These are phyloP conservation scores for Triglochin maritima DNA, from an alignment of 106 monocot species.

Conservation along the genomic window DNA sequence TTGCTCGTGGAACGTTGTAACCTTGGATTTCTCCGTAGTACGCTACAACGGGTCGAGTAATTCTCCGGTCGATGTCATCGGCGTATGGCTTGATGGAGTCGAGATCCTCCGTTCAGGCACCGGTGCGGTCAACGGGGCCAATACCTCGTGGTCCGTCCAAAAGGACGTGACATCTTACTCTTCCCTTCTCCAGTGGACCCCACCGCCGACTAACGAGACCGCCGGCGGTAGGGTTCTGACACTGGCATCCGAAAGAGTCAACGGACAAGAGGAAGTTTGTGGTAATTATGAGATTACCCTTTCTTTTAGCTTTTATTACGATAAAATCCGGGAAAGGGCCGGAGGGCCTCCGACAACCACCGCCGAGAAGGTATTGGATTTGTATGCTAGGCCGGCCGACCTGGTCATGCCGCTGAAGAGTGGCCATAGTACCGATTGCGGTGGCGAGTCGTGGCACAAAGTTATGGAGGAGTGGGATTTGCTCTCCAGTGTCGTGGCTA, in stretches of 20 bases:
- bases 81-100: constrained; percentile 51
- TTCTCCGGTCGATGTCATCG: constrained; percentile 9
- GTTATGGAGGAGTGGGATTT: constrained; percentile 36
- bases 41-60: no score
- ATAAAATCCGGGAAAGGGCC: background rate
- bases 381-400: constrained; percentile 32
- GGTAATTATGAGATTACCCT: constrained; percentile 47
- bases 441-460: constrained; percentile 30
- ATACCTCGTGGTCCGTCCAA: constrained; percentile 34
- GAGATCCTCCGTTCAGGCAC: constrained; percentile 78
- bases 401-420: constrained; percentile 53
- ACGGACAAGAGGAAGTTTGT: constrained; percentile 32
- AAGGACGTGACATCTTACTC: constrained; percentile 37
- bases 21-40: no score
- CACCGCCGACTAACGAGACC: no score
- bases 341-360: constrained; percentile 2
- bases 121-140: constrained; percentile 42
- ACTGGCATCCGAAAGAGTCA: constrained; percentile 37
- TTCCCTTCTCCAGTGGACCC: constrained; percentile 16
- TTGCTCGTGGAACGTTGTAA: no score
- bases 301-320: constrained; percentile 28
- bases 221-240: background rate
- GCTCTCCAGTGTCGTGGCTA: constrained; percentile 19
- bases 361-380: no score
- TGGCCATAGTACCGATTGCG: constrained; percentile 31